Base-by-base conservation (phyloP, 1,284 basidiomycete species). In the Sporisorium reilianum region DNA sequence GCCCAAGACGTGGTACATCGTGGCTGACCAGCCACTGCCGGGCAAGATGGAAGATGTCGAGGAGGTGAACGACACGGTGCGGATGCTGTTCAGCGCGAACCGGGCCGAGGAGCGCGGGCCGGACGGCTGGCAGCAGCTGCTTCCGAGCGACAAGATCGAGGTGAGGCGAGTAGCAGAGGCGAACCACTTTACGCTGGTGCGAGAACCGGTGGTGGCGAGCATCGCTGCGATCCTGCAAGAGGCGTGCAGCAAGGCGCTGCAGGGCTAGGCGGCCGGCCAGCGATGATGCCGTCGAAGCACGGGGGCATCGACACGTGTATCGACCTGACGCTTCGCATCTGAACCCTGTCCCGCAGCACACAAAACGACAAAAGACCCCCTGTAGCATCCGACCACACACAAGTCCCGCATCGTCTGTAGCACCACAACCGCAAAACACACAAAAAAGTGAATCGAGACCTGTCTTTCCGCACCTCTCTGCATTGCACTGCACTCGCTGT, bases 101-200 rank as follows among this genome's bases (percentile, higher is more conserved):
- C 38, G 75, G 7, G 55, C 56, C 2, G 34, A 20, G 5, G 6
- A 38, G 34, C 32, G 32, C 28, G 67, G 62, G 16, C 16, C 64
- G 16, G 66, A 75, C 36, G 75, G 75, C 1, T 77, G 75, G 75
- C 58, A 77, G 16, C 14, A 11, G 12, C 41, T 58, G 23, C 25
- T 77, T 9, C 56, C 59, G 0, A 2, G 10, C 3, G 20, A 61
- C 5, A 53, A 18, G 46, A 49, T 75, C 22, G 18, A 30, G 4
- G 64, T 67, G 11, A 25, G 36, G 2, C 10, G 30, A 1, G 40
- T 77, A 20, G 26, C 20, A 1, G 44, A 34, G 7, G 66, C 74
- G 0, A 73, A 77, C 41, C 74, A 77, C 44, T 77, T 76, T n/a
- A 68, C 71, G 7, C 30, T 74, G 41, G 65, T 74, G 1, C 44